Conservation (phyloP, 805 yeast species). For the Sugiyamaella qingdaonensis region DNA sequence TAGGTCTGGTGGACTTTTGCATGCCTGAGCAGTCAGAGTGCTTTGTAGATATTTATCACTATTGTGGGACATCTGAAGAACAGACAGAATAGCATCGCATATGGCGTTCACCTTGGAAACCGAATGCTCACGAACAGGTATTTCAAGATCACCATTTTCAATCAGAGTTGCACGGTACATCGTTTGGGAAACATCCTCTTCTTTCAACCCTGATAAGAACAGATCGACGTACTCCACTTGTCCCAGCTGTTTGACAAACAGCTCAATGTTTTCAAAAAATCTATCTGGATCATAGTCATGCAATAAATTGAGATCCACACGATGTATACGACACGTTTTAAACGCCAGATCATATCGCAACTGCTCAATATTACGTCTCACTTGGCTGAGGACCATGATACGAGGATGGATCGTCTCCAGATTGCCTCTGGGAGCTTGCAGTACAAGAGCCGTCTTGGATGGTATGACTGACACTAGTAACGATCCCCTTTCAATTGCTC, state of each 20-base stretch:
- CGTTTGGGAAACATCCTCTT: slow-evolving; percentile 78
- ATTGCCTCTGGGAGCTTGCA: slow-evolving; percentile 96
- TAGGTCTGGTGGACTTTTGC: slow-evolving; percentile 83
- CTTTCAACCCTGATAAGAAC: slow-evolving; percentile 78
- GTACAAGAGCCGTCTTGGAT: slow-evolving; percentile 70
- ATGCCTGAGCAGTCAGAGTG: slow-evolving; percentile 85
- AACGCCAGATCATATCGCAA: slow-evolving; percentile 70
- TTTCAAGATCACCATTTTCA: not conserved
- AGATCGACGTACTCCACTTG: slow-evolving; percentile 76
- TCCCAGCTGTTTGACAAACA: slow-evolving; percentile 65
- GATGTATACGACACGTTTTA: slow-evolving; percentile 76
- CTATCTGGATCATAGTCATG: slow-evolving; percentile 79
- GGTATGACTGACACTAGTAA: slow-evolving; percentile 78
- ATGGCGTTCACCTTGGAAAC: slow-evolving; percentile 61
- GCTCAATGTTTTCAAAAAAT: slow-evolving; percentile 59
- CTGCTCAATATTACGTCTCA: slow-evolving; percentile 61
- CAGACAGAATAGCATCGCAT: slow-evolving; percentile 64
- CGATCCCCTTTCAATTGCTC: slow-evolving; percentile 91
- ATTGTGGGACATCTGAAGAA: slow-evolving; percentile 48
- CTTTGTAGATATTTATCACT: slow-evolving; percentile 63
- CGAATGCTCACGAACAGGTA: slow-evolving; percentile 13
- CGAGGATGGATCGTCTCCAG: slow-evolving; percentile 91
- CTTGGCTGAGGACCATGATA: slow-evolving; percentile 82
- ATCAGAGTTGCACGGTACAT: slow-evolving; percentile 71
- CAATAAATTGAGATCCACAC: slow-evolving; percentile 84